Conservation (phyloP, 305 asterid genomes). For the Plantago coronopus region DNA sequence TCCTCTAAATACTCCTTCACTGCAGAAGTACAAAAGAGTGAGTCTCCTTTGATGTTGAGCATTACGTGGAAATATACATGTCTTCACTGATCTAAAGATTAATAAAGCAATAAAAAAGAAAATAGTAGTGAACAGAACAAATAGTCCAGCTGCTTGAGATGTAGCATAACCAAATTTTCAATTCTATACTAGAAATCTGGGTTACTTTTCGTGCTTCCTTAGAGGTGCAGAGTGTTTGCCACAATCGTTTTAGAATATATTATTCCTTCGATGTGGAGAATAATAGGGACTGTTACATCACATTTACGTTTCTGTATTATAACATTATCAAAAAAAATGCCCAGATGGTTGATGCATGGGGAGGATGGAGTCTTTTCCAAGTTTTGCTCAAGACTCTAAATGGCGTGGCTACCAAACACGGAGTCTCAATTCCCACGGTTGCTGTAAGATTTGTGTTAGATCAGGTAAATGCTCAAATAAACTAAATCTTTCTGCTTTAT, state of each 20-base stretch:
- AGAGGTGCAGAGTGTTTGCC: background rate
- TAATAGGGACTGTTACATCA: background rate
- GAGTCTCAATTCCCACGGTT: conserved; percentile 78
- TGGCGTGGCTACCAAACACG: conserved; percentile 62
- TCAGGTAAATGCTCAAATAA: conserved; percentile 46
- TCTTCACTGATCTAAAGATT: too few species aligned
- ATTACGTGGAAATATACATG: too few species aligned
- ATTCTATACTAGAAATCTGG: background rate
- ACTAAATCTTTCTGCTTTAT: background rate
- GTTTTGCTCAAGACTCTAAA: conserved; percentile 65
- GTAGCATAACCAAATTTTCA: too few species aligned
- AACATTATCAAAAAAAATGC: conserved; percentile 11
- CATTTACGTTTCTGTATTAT: background rate
- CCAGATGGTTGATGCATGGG: conserved; percentile 99
- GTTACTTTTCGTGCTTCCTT: background rate
- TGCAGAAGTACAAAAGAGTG: conserved; percentile 96
- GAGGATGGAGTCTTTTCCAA: conserved; percentile 95
- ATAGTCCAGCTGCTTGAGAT: too few species aligned
- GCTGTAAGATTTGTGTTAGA: conserved; percentile 75
- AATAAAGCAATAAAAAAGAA: too few species aligned
- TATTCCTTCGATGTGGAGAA: background rate
- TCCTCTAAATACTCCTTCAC: conserved; percentile 78
- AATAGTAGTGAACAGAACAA: too few species aligned
- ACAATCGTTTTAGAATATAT: background rate
- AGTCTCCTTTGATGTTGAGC: conserved; percentile 18